Percentiles rank a stretch among this genome's conserved stretches.
These are phyloP conservation scores for Ophiostoma piceae DNA, from an alignment of 2,329 filamentous ascomycete species.

Conservation along the genomic window DNA sequence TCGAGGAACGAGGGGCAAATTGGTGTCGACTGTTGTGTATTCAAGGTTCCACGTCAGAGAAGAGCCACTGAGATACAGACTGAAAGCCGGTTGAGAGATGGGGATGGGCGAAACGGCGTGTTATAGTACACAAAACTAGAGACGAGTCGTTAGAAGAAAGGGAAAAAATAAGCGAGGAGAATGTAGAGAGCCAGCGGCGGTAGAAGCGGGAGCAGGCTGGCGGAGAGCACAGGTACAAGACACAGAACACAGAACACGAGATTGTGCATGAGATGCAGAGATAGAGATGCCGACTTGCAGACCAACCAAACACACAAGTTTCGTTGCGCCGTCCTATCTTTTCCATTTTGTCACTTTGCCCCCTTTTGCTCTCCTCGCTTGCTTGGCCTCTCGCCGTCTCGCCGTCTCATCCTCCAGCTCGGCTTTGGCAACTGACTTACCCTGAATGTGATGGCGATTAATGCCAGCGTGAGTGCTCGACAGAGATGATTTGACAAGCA, in stretches of 20 bases:
- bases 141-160: not conserved
- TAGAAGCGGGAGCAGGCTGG: not conserved
- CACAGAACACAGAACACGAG: not conserved
- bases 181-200: not conserved
- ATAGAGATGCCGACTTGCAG: not conserved
- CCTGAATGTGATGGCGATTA: too few relatives aligned
- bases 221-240: not conserved
- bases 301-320: not conserved
- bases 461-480: not conserved
- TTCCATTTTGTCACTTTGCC: too few relatives aligned
- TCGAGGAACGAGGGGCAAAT: not conserved
- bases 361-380: too few relatives aligned
- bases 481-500: not conserved
- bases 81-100: not conserved
- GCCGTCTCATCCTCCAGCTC: not conserved
- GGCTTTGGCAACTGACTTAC: not conserved
- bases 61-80: not conserved
- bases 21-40: not conserved
- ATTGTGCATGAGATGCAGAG: not conserved
- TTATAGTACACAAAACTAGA: not conserved
- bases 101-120: not conserved
- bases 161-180: slow-evolving; percentile 12
- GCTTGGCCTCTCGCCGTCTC: not conserved
- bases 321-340: not conserved
- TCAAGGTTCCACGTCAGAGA: not conserved